A percentile compares a stretch with the other conserved stretches of the same genome.
Conservation (phyloP, 345 rosid genomes). For the Citrus cavaleriei region DNA sequence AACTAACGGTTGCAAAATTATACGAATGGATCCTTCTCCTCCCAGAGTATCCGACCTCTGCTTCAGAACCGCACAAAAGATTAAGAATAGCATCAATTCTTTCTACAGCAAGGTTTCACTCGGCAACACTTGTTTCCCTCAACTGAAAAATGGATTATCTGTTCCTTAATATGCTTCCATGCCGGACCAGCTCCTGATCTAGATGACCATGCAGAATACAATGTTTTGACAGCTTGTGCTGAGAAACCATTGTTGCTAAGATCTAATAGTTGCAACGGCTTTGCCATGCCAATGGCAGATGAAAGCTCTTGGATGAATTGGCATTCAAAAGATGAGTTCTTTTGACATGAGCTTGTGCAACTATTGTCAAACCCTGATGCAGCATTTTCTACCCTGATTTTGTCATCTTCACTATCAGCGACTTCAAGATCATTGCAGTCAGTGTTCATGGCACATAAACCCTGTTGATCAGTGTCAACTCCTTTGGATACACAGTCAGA, state of each 20-base stretch:
- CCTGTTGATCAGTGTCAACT: slow-evolving; percentile 20
- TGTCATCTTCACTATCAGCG: slow-evolving; percentile 84
- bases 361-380: slow-evolving; percentile 38
- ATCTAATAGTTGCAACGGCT: slow-evolving; percentile 56
- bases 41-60: not conserved
- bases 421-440: slow-evolving; percentile 57
- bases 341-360: slow-evolving; percentile 46
- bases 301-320: slow-evolving; percentile 50
- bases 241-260: slow-evolving; percentile 74
- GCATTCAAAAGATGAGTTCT: slow-evolving; percentile 30
- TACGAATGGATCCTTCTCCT: not conserved
- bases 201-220: slow-evolving; percentile 65
- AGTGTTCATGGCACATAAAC: slow-evolving; percentile 31
- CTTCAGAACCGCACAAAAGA: not conserved
- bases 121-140: slow-evolving; percentile 55
- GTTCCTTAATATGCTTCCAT: slow-evolving; percentile 51
- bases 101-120: slow-evolving; percentile 70
- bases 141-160: slow-evolving; percentile 54
- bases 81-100: slow-evolving; percentile 30
- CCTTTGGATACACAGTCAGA: slow-evolving; percentile 20
- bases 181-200: slow-evolving; percentile 41
- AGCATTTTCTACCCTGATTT: slow-evolving; percentile 24
- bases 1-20: not conserved
- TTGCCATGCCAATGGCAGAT: slow-evolving; percentile 57
- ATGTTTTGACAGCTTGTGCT: slow-evolving; percentile 33